Evolutionary conservation across 805 yeast species (phyloP).

Genomic region (Yamadazyma philogaea): DNA sequence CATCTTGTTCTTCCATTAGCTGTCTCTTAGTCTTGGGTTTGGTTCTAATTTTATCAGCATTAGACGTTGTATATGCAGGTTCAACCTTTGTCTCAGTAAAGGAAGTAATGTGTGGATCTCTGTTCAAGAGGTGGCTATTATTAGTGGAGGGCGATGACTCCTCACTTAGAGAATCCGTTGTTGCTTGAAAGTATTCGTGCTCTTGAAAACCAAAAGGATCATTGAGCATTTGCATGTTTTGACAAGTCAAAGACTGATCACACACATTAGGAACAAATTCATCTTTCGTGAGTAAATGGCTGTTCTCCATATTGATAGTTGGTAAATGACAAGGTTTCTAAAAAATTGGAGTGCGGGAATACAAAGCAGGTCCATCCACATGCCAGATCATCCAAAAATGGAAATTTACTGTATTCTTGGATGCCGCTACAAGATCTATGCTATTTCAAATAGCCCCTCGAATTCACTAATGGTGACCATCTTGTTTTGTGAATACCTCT

Average conservation of each 20-base stretch:
- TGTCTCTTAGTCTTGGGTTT: constrained; percentile 22
- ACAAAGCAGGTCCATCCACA: too few species aligned
- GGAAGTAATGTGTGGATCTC: not conserved
- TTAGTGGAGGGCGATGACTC: constrained; percentile 15
- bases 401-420: too few species aligned
- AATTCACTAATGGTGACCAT: not conserved
- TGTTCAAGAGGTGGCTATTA: constrained; percentile 3
- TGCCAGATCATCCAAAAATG: not conserved
- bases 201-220: constrained; percentile 1
- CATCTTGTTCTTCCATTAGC: constrained; percentile 35
- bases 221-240: constrained; percentile 2
- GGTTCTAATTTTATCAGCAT: not conserved
- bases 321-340: not conserved
- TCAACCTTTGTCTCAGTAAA: not conserved
- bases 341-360: too few species aligned
- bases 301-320: not conserved
- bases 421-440: not conserved
- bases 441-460: not conserved
- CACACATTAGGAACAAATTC: not conserved
- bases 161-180: constrained; percentile 10
- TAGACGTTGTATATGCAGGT: not conserved
- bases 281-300: not conserved
- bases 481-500: too few species aligned
- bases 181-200: not conserved
- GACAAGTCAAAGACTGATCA: not conserved